Conservation (phyloP, 345 rosid species). For the Acer saccharum region DNA sequence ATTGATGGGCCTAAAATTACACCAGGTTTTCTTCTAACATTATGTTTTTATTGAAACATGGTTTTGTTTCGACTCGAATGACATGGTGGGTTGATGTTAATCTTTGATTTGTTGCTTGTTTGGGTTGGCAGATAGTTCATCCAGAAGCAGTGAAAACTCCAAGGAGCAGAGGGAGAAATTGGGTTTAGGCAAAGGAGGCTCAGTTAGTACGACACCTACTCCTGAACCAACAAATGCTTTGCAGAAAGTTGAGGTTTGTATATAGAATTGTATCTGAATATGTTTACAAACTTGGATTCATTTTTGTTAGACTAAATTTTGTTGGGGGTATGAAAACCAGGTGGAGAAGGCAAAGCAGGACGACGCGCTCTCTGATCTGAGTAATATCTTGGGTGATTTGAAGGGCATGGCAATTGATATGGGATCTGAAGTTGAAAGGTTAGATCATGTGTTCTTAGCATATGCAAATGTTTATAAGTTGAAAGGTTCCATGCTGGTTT, state of each 20-base stretch:
- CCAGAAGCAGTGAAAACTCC: conserved; percentile 47
- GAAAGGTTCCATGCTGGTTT: not conserved
- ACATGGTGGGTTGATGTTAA: not conserved
- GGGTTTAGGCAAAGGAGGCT: conserved; percentile 52
- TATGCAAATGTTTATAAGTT: too few relatives aligned
- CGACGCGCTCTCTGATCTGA: conserved; percentile 77
- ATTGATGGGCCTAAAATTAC: conserved; percentile 72
- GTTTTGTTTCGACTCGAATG: not conserved
- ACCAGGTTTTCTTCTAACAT: conserved; percentile 46
- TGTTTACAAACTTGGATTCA: not conserved
- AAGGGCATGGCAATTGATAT: conserved; percentile 93
- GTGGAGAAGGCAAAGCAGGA: conserved; percentile 85
- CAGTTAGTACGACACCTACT: conserved; percentile 42
- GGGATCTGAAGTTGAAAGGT: conserved; percentile 91
- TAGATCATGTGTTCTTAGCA: conserved; percentile 5
- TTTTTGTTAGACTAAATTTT: not conserved
- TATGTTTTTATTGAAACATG: not conserved
- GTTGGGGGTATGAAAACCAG: conserved; percentile 33
- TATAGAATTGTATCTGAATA: not conserved
- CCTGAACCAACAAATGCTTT: conserved; percentile 56
- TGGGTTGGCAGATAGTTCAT: conserved; percentile 42
- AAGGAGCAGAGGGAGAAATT: conserved; percentile 70
- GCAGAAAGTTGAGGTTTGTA: conserved; percentile 83
- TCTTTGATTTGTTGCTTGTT: not conserved
- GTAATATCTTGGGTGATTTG: conserved; percentile 79